Evolutionary conservation across 805 yeast species (phyloP), one percentile per base, ranked within the genome.

Genomic region (Myxozyma geophila): DNA sequence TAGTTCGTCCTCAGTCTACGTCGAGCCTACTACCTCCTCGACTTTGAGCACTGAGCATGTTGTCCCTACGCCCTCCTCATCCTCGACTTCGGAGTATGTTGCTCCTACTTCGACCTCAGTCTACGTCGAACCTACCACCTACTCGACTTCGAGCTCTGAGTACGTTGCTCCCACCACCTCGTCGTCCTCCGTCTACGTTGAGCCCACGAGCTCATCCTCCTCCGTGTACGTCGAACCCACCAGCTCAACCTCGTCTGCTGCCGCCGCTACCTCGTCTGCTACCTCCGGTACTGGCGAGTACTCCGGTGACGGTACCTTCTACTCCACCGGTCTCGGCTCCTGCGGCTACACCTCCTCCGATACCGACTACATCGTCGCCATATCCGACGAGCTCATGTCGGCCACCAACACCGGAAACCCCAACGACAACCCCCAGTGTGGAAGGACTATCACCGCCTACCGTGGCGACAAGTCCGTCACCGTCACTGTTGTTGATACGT

Each of bases 401-500:
- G 71, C 79, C 63, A 54, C 67, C 62, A 80, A 79, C 74, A 51
- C n/a, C 56, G 66, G 58, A 49, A 77, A 83, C 68, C 78, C 80
- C 60, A 77, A 76, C 74, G 64, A 60, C 59, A 71, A 72, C 67
- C 77, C 78, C 23, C 77, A 78, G 70, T 85, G 88, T 74, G 87
- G 87, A 58, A 80, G 78, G 74, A 73, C 79, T 70, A 82, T 84
- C 70, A 75, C 74, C 54, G 83, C 83, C 43, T 70, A 70, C 70
- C 81, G 80, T 70, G 74, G 75, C 62, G 85, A 82, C 55, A 82
- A 82, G 71, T 75, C 84, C 15, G 87, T 84, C 62, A 79, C 77
- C 50, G 89, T 85, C 54, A 81, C 82, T 23, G 85, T 85, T 55
- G 82, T 79, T 46, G 89, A 85, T 74, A 76, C 81, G 67, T 86